A percentile compares a stretch with the other conserved stretches of the same genome.
These are phyloP conservation scores for Fusarium proliferatum DNA, from an alignment of 2,329 filamentous ascomycete species.

Conservation along the genomic window DNA sequence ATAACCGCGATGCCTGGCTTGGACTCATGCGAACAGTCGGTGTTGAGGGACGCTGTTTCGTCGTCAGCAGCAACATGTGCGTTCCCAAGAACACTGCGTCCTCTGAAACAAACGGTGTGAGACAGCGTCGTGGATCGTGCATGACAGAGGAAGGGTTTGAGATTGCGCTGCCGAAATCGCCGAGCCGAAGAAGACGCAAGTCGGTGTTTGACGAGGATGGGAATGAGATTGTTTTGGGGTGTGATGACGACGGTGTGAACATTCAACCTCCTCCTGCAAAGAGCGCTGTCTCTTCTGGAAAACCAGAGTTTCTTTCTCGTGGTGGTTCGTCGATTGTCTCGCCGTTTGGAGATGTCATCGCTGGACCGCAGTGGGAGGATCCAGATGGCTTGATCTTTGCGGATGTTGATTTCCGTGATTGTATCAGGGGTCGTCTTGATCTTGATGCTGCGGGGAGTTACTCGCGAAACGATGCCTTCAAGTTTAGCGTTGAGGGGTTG, in stretches of 20 bases:
- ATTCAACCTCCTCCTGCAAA: conserved; percentile 13
- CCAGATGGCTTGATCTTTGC: conserved; percentile 72
- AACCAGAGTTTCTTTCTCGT: conserved; percentile 67
- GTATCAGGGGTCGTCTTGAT: conserved; percentile 82
- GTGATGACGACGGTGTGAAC: conserved; percentile 41
- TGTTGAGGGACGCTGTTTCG: conserved; percentile 84
- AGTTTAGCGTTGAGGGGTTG: conserved; percentile 68
- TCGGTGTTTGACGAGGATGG: conserved; percentile 65
- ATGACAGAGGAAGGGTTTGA: conserved; percentile 61
- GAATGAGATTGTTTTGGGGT: conserved; percentile 64
- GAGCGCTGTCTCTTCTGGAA: conserved; percentile 5
- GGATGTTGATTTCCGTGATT: conserved; percentile 90
- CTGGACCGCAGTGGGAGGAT: conserved; percentile 87
- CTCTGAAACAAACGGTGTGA: conserved; percentile 1
- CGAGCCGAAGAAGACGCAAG: conserved; percentile 47
- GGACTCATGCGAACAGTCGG: conserved; percentile 84
- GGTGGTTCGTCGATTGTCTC: conserved; percentile 87
- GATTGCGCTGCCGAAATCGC: conserved; percentile 55
- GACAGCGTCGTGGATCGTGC: conserved; percentile 50
- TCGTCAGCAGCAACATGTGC: conserved; percentile 88
- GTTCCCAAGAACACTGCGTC: conserved; percentile 54
- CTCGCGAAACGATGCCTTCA: conserved; percentile 76
- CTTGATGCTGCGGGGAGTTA: conserved; percentile 89
- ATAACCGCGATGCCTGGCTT: conserved; percentile 85
- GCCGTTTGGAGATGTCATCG: conserved; percentile 82